Base-by-base conservation (phyloP, 1,284 basidiomycete species). In the Cryptococcus neoformans region DNA sequence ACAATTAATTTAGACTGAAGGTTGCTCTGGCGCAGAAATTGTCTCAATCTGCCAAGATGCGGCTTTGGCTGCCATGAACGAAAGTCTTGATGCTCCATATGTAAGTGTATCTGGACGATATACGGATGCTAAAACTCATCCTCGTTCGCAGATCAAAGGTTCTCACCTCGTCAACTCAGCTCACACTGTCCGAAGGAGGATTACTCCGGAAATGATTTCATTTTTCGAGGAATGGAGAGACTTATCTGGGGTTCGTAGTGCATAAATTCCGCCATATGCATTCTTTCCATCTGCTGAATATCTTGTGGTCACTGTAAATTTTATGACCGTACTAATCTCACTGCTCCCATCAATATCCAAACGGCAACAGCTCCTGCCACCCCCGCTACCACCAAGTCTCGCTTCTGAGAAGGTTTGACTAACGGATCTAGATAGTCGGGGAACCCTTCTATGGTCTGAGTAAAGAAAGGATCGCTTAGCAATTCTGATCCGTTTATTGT, bases 21-120 rank as follows among this genome's bases (percentile, higher is more conserved):
- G 95, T 0, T 99, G 92, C 71, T 98, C 95, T 10, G 96, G 96
- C 9, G 96, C 96, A 6, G 96, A 99, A 72, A 87, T 99, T 35
- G 83, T 86, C 6, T 86, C 89, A 1, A 83, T 99, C 50, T 98
- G 94, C 72, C 96, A 99, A 79, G 95, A 99, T 76, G 96, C 96
- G 1, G 96, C 95, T 0, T 76, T 99, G 62, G 74, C 88, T 42
- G 90, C 93, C 0, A 95, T 96, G 90, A 87, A 90, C 67, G 82
- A 85, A 60, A 83, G 96, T 72, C 85, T 97, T 28, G 75, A 90
- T 58, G 87, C 90, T 4, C 81, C 84, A 40, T 83, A 80, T 66
- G 93, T 95, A 63, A 70, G 88, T 70, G 21, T 45, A 4, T n/a
- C 38, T 38, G n/a, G 42, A 21, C 36, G 46, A 12, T 28, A 21